These are phyloP conservation scores for Neurospora cerealis DNA, from an alignment of 495 filamentous ascomycete species.

Conservation along the genomic window DNA sequence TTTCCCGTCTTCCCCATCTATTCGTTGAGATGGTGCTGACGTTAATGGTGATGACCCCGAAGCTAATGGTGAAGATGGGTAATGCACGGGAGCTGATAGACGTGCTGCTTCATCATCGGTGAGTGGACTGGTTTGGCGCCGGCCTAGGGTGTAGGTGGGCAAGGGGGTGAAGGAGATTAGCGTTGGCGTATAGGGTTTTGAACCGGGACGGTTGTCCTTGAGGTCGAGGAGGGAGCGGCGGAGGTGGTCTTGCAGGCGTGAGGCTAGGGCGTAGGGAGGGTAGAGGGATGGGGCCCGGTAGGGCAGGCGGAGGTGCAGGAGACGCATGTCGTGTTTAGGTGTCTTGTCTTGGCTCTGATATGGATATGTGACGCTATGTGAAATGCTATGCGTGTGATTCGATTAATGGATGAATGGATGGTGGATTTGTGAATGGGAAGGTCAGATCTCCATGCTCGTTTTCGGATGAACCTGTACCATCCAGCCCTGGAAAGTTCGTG, in stretches of 20 bases:
- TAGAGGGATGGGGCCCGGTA: conserved; percentile 18
- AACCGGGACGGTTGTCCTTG: conserved; percentile 18
- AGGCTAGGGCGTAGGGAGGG: conserved; percentile 31
- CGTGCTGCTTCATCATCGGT: conserved; percentile 33
- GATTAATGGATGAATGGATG: background rate
- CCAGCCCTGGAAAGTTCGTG: no score
- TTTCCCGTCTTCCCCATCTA: background rate
- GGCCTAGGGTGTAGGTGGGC: conserved; percentile 84
- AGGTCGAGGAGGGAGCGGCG: conserved; percentile 22
- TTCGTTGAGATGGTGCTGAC: background rate
- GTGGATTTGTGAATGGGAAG: background rate
- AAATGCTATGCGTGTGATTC: background rate
- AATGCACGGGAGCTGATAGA: conserved; percentile 32
- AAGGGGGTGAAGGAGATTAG: conserved; percentile 76
- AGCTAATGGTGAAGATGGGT: background rate
- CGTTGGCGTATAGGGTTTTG: conserved; percentile 38
- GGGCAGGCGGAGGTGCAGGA: conserved; percentile 66
- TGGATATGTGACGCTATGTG: background rate
- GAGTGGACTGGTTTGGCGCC: conserved; percentile 59
- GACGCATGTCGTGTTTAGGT: conserved; percentile 19
- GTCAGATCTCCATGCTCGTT: background rate
- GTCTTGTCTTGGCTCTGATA: background rate
- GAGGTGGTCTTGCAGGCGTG: conserved; percentile 30
- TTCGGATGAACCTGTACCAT: background rate
- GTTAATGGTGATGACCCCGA: background rate